These are phyloP conservation scores for Tulasnella sp. DNA, from an alignment of 768 basidiomycete species.

Conservation along the genomic window DNA sequence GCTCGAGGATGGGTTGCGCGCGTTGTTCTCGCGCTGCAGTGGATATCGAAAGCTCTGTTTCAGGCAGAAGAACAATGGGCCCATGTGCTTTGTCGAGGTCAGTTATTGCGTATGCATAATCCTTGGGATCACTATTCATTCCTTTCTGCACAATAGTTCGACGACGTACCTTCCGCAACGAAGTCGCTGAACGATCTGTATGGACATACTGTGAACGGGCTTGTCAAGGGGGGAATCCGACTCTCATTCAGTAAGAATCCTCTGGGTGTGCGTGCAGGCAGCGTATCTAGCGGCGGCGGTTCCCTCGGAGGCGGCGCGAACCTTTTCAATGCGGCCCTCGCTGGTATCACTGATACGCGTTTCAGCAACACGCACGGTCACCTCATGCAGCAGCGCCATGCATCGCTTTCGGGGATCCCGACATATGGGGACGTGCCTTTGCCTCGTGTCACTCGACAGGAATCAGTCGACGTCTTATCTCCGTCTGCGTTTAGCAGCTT, in stretches of 20 bases:
- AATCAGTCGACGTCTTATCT: conserved; percentile 11
- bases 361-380: conserved; percentile 3
- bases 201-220: conserved; percentile 78
- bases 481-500: conserved; percentile 6
- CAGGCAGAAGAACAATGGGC: conserved; percentile 92
- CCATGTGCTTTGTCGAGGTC: conserved; percentile 99
- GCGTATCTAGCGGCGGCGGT: conserved; percentile 14
- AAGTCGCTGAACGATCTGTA: conserved; percentile 84
- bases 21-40: conserved; percentile 62
- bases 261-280: conserved; percentile 42
- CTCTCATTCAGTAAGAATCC: conserved; percentile 98
- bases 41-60: conserved; percentile 92
- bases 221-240: conserved; percentile 94
- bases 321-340: conserved; percentile 13
- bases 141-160: conserved; percentile 47
- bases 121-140: background rate
- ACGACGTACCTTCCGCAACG: conserved; percentile 75
- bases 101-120: conserved; percentile 15
- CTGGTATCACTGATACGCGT: conserved; percentile 7
- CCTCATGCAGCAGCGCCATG: conserved; percentile 5
- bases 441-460: background rate
- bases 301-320: background rate
- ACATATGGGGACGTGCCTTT: background rate
- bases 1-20: conserved; percentile 77
- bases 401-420: conserved; percentile 2